Conservation (phyloP, 2,329 filamentous ascomycete genomes). For the Venturia carpophila region DNA sequence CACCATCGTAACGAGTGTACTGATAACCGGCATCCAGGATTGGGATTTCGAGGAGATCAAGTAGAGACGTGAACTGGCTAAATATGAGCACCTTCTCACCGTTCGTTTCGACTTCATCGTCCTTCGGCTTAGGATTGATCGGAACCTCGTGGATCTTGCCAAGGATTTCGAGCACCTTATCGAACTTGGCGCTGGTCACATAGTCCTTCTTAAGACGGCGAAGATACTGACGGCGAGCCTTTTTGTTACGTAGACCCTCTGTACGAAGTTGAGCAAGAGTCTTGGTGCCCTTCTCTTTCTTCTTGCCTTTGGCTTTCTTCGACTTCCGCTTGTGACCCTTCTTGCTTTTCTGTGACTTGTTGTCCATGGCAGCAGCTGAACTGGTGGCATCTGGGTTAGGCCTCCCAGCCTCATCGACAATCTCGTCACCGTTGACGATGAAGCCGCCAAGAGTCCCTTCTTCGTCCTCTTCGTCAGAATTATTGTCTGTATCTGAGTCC, state of each 20-base stretch:
- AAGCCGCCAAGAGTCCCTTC: slow-evolving; percentile 28
- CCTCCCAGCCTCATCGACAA: slow-evolving; percentile 28
- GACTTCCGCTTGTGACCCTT: slow-evolving; percentile 30
- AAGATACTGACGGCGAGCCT: slow-evolving; percentile 62
- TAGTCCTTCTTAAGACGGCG: slow-evolving; percentile 59
- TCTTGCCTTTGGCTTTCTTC: slow-evolving; percentile 38
- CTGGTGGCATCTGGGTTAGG: slow-evolving; percentile 35
- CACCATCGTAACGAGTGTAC: slow-evolving; percentile 68
- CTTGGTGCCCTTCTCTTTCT: slow-evolving; percentile 27
- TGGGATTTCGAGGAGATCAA: slow-evolving; percentile 69
- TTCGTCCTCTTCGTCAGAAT: slow-evolving; percentile 33
- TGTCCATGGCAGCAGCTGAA: slow-evolving; percentile 23
- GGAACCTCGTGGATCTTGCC: slow-evolving; percentile 36
- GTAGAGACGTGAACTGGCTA: slow-evolving; percentile 70
- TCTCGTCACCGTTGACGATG: slow-evolving; percentile 31
- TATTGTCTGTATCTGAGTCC: slow-evolving; percentile 26
- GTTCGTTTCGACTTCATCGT: slow-evolving; percentile 47
- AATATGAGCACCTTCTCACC: slow-evolving; percentile 72
- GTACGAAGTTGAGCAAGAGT: slow-evolving; percentile 60
- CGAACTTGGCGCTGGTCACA: slow-evolving; percentile 67
- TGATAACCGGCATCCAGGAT: slow-evolving; percentile 49
- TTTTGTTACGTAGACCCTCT: slow-evolving; percentile 55
- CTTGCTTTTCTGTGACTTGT: slow-evolving; percentile 25
- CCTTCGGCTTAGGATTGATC: slow-evolving; percentile 36
- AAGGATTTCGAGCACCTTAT: slow-evolving; percentile 60